Conservation (phyloP, 2,329 filamentous ascomycete species). For the Aspergillus piperis region DNA sequence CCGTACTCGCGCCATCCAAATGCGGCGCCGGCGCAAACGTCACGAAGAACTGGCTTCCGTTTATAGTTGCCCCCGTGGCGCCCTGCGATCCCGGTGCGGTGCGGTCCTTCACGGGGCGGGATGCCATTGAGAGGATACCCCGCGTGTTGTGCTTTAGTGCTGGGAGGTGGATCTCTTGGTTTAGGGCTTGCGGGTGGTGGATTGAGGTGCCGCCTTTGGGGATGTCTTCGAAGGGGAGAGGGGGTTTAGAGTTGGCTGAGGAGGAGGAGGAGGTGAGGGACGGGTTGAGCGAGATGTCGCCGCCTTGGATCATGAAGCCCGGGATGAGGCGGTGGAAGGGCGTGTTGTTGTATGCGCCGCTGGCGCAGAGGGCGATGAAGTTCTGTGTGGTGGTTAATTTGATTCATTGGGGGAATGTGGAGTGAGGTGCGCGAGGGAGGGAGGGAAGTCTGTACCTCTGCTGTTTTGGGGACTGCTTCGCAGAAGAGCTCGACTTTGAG, state of each 20-base stretch:
- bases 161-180: constrained; percentile 63
- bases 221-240: constrained; percentile 49
- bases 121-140: constrained; percentile 62
- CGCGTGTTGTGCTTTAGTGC: constrained; percentile 59
- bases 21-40: constrained; percentile 63
- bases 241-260: constrained; percentile 37
- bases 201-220: constrained; percentile 61
- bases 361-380: constrained; percentile 67
- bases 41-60: constrained; percentile 66
- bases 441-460: constrained; percentile 60
- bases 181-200: constrained; percentile 53
- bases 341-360: constrained; percentile 60
- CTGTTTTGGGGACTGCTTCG: constrained; percentile 88
- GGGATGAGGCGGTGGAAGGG: constrained; percentile 66
- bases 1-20: constrained; percentile 67
- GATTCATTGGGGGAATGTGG: neutral
- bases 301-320: constrained; percentile 65
- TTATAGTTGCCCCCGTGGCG: constrained; percentile 43
- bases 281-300: constrained; percentile 52
- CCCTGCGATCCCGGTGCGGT: constrained; percentile 50
- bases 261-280: constrained; percentile 38
- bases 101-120: constrained; percentile 49
- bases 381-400: constrained; percentile 45
- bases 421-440: too few species aligned
- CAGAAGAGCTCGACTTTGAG: constrained; percentile 97